These are phyloP conservation scores for Bruguiera hainesii DNA, from an alignment of 441 rosid genomes.

Conservation along the genomic window DNA sequence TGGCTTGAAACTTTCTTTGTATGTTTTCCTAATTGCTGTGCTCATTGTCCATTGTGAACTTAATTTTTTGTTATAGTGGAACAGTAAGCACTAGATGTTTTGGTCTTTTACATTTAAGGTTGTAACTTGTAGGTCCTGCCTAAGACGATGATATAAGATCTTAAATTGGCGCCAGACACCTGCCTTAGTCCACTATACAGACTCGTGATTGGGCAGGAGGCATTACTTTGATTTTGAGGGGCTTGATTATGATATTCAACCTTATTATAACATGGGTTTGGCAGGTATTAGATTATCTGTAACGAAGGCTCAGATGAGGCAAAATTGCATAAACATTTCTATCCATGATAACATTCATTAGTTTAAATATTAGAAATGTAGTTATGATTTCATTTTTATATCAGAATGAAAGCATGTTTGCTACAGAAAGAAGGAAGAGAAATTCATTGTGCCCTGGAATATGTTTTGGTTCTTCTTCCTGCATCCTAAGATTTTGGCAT, in stretches of 20 bases:
- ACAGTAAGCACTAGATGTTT: neutral
- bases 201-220: neutral
- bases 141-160: neutral
- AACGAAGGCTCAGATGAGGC: neutral
- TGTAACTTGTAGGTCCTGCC: no score
- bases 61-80: no score
- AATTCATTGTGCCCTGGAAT: neutral
- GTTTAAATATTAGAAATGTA: neutral
- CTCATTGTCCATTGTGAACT: no score
- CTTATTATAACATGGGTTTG: neutral
- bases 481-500: neutral
- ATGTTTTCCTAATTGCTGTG: no score
- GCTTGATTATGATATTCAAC: conserved; percentile 1
- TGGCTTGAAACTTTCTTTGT: no score
- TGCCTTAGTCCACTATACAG: neutral
- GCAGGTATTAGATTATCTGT: neutral
- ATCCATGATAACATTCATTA: neutral
- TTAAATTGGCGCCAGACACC: neutral
- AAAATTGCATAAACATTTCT: no score
- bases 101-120: neutral
- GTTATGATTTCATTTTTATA: neutral
- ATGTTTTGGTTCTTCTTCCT: neutral
- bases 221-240: neutral
- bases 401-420: neutral
- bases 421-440: neutral